Evolutionary conservation across 305 asterid genomes (phyloP).

Genomic region (Rubia peregrina): DNA sequence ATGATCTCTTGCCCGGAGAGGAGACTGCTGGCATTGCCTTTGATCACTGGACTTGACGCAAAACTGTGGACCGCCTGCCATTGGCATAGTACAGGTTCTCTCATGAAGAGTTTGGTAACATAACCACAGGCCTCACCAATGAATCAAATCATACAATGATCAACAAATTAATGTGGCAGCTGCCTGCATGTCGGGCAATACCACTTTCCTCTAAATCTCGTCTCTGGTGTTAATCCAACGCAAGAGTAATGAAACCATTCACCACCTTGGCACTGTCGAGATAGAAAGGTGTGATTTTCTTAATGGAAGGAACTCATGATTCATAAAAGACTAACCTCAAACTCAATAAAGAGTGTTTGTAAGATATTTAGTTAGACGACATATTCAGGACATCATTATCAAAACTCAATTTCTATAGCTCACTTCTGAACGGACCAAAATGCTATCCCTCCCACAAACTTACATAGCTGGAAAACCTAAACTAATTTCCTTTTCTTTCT

Average conservation of each 20-base stretch:
- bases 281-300: background rate
- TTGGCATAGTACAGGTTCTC: background rate
- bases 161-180: slow-evolving; percentile 18
- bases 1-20: background rate
- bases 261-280: slow-evolving; percentile 91
- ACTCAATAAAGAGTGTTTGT: background rate
- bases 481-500: background rate
- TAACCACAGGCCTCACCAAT: background rate
- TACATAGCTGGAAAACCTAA: background rate
- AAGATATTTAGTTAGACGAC: background rate
- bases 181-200: slow-evolving; percentile 90
- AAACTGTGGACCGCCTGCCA: background rate
- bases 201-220: slow-evolving; percentile 95
- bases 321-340: too few species aligned
- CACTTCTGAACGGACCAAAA: background rate
- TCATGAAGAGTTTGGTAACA: background rate
- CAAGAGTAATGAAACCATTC: slow-evolving; percentile 98
- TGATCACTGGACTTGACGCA: background rate
- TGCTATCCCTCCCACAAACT: background rate
- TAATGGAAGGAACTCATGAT: background rate
- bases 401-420: background rate
- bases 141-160: background rate
- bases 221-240: slow-evolving; percentile 94
- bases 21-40: background rate
- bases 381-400: background rate